Base-by-base conservation (phyloP, 768 basidiomycete genomes). In the Serendipita sp. region DNA sequence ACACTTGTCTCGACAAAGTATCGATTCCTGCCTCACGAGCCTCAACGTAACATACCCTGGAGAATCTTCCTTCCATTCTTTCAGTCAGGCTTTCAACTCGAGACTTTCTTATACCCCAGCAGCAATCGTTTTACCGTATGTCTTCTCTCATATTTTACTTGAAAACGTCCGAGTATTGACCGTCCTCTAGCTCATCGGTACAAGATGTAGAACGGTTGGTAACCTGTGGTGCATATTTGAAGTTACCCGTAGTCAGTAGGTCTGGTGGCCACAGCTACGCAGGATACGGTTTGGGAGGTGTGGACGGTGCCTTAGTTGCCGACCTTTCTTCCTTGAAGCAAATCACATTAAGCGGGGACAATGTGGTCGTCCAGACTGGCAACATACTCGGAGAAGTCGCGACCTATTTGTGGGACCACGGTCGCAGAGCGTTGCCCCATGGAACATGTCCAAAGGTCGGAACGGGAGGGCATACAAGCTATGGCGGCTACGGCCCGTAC, bases 321-420 rank as follows among this genome's bases (percentile, higher is more conserved):
- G 80, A 83, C 69, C 66, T 82, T 50, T 69, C 68, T 48, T 73
- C 76, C 37, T 73, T 81, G 66, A 73, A 73, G 36, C 64, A 70
- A 5, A 74, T 83, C 37, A 67, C 70, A 0, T 70, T 81, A 10
- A 70, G 77, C 63, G 65, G 70, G 3, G 62, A 66, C 5, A 75
- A 73, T 2, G 78, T 76, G 1, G 68, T 75, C n/a, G 23, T 23
- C 23, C 23, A 23, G 23, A 23, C 23, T 23, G 23, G 23, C 23
- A 23, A 23, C 23, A 23, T 0, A 23, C 23, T 23, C 23, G 23
- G 23, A 23, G 23, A 23, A 23, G 23, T 23, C 23, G 23, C 23
- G 23, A 23, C 23, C 15, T 69, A 73, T 0, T 69, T 83, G 50
- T 73, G 72, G 63, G 69, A 73, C 15, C 67, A 74, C 8, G 75